These are phyloP conservation scores for Aspergillus sp. DNA, from an alignment of 2,329 filamentous ascomycete species.

Conservation along the genomic window DNA sequence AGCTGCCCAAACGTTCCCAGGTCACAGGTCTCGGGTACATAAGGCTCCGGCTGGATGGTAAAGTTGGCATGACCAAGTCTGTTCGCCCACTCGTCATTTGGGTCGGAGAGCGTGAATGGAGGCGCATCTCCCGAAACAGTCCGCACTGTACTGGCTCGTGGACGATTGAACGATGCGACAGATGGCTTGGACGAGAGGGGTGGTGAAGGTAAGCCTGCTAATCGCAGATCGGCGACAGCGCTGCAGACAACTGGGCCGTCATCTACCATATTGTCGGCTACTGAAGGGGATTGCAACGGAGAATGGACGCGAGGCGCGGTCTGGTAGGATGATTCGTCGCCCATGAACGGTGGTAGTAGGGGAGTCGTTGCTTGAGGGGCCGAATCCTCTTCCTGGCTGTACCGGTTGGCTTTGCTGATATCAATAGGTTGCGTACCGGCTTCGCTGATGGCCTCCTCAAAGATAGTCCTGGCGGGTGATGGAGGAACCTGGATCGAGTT, in stretches of 20 bases:
- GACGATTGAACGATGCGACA: slow-evolving; percentile 68
- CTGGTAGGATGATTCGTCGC: slow-evolving; percentile 52
- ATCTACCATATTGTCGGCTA: slow-evolving; percentile 60
- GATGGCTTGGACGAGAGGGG: slow-evolving; percentile 78
- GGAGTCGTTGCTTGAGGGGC: slow-evolving; percentile 75
- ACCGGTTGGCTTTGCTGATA: slow-evolving; percentile 55
- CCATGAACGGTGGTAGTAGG: slow-evolving; percentile 78
- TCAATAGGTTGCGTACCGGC: slow-evolving; percentile 56
- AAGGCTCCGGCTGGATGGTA: slow-evolving; percentile 80
- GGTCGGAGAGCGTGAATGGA: slow-evolving; percentile 65
- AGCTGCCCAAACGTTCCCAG: slow-evolving; percentile 64
- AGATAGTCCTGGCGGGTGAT: slow-evolving; percentile 65
- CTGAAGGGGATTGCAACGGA: slow-evolving; percentile 81
- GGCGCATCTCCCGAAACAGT: slow-evolving; percentile 51
- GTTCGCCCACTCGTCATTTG: slow-evolving; percentile 77
- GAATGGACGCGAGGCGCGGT: slow-evolving; percentile 66
- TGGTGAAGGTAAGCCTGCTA: slow-evolving; percentile 62
- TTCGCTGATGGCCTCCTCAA: slow-evolving; percentile 55
- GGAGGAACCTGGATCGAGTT: slow-evolving; percentile 58
- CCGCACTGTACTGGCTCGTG: slow-evolving; percentile 47
- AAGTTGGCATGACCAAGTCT: slow-evolving; percentile 92
- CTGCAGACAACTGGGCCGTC: slow-evolving; percentile 48
- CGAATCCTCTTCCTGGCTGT: slow-evolving; percentile 53
- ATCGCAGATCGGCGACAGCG: slow-evolving; percentile 47
- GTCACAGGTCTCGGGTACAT: slow-evolving; percentile 66